Evolutionary conservation across 2,329 filamentous ascomycete genomes (phyloP).

Genomic region (Rhexocercosporidium sp.): DNA sequence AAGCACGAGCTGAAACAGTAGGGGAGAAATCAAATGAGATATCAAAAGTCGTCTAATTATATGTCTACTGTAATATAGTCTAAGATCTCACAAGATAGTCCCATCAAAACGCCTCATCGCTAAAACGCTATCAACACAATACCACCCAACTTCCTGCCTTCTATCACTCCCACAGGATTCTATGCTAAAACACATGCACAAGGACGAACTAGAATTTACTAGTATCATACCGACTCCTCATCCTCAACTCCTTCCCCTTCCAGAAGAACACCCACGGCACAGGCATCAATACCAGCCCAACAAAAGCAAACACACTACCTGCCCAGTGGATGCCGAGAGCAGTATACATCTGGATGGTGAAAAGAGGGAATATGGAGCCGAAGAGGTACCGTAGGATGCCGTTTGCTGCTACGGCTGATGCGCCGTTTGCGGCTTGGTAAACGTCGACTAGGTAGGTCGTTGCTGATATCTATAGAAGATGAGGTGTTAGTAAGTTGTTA

Average conservation of each 20-base stretch:
- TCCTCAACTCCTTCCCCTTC: conserved; percentile 44
- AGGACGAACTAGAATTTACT: conserved; percentile 3
- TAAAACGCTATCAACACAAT: too few species aligned
- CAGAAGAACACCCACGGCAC: conserved; percentile 52
- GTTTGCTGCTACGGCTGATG: conserved; percentile 39
- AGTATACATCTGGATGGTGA: conserved; percentile 54
- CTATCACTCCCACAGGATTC: too few species aligned
- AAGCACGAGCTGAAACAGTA: too few species aligned
- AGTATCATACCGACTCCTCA: conserved; percentile 40
- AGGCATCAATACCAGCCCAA: conserved; percentile 48
- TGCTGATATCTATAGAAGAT: conserved; percentile 28
- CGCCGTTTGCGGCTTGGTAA: conserved; percentile 32
- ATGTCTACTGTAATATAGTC: too few species aligned
- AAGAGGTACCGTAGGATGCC: conserved; percentile 37
- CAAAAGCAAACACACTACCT: conserved; percentile 48
- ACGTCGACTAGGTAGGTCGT: conserved; percentile 38
- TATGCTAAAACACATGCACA: not conserved
- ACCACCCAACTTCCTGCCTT: too few species aligned
- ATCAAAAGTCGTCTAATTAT: not conserved
- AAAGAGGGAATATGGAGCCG: conserved; percentile 39
- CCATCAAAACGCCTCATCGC: too few species aligned
- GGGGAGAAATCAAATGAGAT: too few species aligned
- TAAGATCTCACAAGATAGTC: too few species aligned
- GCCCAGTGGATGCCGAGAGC: conserved; percentile 49
- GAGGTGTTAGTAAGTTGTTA: conserved; percentile 11